A percentile compares a stretch with the other conserved stretches of the same genome.
Evolutionary conservation across 108 stramenopile genomes (phyloP).

Genomic region (Discostella pseudostelligera): DNA sequence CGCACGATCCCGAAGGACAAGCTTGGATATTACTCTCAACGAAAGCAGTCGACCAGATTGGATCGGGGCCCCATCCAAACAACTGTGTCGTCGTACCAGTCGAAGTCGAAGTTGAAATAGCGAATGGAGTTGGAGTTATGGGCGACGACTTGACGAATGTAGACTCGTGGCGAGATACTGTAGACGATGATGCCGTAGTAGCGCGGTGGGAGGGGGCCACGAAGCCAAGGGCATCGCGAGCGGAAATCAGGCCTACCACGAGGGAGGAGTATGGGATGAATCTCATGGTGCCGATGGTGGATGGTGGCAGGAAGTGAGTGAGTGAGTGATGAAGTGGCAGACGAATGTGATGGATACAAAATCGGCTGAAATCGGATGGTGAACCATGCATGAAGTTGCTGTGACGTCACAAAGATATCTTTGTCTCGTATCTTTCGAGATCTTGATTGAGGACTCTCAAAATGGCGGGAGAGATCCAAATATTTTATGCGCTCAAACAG

Average conservation of each 20-base stretch:
- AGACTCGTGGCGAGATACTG: background rate
- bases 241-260: constrained; percentile 4
- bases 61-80: constrained; percentile 90
- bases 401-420: no score
- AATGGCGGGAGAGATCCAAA: no score
- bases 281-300: no score
- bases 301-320: no score
- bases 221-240: background rate
- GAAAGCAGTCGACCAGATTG: constrained; percentile 63
- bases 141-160: background rate
- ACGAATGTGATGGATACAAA: no score
- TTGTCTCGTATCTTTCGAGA: no score
- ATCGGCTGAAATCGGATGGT: no score
- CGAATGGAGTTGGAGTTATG: background rate
- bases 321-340: no score
- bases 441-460: no score
- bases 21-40: constrained; percentile 48
- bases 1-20: constrained; percentile 66
- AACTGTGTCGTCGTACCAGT: constrained; percentile 38
- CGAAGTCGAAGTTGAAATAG: background rate
- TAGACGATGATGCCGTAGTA: background rate
- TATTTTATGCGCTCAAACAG: no score
- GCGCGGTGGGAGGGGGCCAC: background rate
- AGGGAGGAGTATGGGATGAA: background rate
- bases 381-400: no score